phyloP scores from a whole-genome alignment of 139 green algal species.

The Coccomyxa sp. region DNA sequence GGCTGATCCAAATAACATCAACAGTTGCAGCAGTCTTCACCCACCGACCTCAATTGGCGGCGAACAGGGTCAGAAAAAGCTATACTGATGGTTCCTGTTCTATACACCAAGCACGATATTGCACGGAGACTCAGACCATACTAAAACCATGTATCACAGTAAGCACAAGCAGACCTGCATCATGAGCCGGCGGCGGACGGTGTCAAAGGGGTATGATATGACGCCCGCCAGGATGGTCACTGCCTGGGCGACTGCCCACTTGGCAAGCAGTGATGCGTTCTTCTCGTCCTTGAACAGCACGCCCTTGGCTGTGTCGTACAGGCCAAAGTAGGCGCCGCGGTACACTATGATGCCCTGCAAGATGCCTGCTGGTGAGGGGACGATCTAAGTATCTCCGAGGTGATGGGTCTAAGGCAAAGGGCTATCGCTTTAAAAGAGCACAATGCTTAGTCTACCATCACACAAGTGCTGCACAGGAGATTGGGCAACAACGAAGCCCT shows the following conservation, averaged over 20 bases:
- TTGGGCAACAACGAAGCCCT: too few relatives aligned
- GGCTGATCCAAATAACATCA: neutral
- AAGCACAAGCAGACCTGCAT: constrained; percentile 81
- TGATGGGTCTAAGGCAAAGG: too few relatives aligned
- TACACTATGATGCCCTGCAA: constrained; percentile 99
- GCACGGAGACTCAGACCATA: too few relatives aligned
- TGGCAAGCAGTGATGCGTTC: constrained; percentile 54
- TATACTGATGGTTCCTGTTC: too few relatives aligned
- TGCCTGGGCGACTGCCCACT: constrained; percentile 83
- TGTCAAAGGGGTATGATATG: constrained; percentile 98
- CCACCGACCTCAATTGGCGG: neutral
- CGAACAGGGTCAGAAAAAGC: too few relatives aligned
- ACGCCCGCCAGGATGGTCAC: constrained; percentile 80
- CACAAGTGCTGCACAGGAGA: too few relatives aligned
- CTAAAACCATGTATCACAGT: too few relatives aligned
- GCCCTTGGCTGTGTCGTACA: constrained; percentile 97
- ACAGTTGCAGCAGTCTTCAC: neutral
- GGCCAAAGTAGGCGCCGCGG: constrained; percentile 97
- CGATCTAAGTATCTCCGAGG: too few relatives aligned
- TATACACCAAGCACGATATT: too few relatives aligned
- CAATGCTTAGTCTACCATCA: too few relatives aligned
- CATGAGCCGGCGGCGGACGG: constrained; percentile 96
- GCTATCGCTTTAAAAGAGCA: too few relatives aligned
- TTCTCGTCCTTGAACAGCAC: constrained; percentile 77
- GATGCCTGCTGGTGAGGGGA: too few relatives aligned